Evolutionary conservation across 1,139 yeast genomes (phyloP), one percentile per base, ranked within the genome.

Genomic region (Lodderomyces elongisporus): DNA sequence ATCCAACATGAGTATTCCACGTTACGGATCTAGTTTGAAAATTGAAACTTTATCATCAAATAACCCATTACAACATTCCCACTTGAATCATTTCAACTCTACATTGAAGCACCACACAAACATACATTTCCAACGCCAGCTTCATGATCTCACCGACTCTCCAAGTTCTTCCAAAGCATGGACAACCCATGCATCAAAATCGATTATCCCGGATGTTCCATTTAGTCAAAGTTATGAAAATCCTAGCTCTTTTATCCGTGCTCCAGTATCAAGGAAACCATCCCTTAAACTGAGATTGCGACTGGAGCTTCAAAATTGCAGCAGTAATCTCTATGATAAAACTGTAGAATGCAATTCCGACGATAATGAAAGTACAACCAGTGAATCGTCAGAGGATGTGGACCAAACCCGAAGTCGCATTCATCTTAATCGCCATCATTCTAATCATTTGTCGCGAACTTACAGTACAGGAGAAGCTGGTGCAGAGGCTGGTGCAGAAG

Each of bases 141-240:
- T 20, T 31, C 21, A 25, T 13, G 24, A 8, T 18, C n/a, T n/a
- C n/a, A n/a, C n/a, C n/a, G n/a, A n/a, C n/a, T n/a, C n/a, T n/a
- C n/a, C n/a, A n/a, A n/a, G n/a, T n/a, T n/a, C n/a, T n/a, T n/a
- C n/a, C n/a, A n/a, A n/a, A n/a, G n/a, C n/a, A n/a, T n/a, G n/a
- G n/a, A 30, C 22, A 37, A 36, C 17, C 20, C 32, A 8, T 36
- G 40, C 39, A 21, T 39, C n/a, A 36, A 32, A 16, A 34, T n/a
- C 6, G 9, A 27, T 14, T 4, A 33, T 31, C 22, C 23, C 38
- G 5, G 41, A 33, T 21, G 18, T 32, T 13, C n/a, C 34, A 3
- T 16, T 38, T 4, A 36, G 39, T 27, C 36, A 40, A 18, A 55
- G 59, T 40, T 45, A 49, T 30, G 60, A 58, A 13, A 55, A 48